Evolutionary conservation across 805 yeast species (phyloP), one percentile per base, ranked within the genome.

Genomic region (Candida odintsovae): DNA sequence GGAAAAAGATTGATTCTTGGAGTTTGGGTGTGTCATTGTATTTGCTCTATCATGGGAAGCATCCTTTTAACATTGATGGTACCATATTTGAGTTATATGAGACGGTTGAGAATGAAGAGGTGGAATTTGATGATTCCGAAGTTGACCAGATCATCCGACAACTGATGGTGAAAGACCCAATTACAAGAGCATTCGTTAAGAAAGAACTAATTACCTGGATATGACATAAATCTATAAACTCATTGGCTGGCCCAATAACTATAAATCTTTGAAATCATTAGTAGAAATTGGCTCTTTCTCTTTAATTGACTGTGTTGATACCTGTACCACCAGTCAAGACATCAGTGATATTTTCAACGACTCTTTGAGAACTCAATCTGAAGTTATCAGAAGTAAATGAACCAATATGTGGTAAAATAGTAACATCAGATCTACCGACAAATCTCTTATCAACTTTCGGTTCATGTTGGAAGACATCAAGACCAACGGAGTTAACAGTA

Each of bases 341-440:
- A 31, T 46, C 38, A 40, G 26, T 72, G 22, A 85, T 75, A 58
- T 84, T 84, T 43, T 71, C 61, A 59, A 85, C 60, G 21, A 87
- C 80, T 39, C 66, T 65, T 7, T 65, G 57, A 1, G 83, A 77
- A 35, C 86, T 77, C 20, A 63, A 62, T 46, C 72, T 68, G 50
- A 75, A 76, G 54, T 78, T 78, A 49, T 80, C 82, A 10, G 65
- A 59, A 0, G 89, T 83, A 6, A 83, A 75, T 20, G 88, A 81
- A 0, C 88, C 94, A 41, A 84, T 59, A 61, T 86, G 94, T 2
- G 94, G 94, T 12, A 84, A 72, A 39, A 82, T 64, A 0, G 80
- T 66, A n/a, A 84, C 85, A 60, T 84, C 88, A 50, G 76, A 69
- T 58, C 90, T 72, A 10, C 68, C 63, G 31, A 73, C 52, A 40